A percentile compares a stretch with the other conserved stretches of the same genome.
phyloP scores from a whole-genome alignment of 2,329 filamentous ascomycete genomes.

The Diaporthe sp. region DNA sequence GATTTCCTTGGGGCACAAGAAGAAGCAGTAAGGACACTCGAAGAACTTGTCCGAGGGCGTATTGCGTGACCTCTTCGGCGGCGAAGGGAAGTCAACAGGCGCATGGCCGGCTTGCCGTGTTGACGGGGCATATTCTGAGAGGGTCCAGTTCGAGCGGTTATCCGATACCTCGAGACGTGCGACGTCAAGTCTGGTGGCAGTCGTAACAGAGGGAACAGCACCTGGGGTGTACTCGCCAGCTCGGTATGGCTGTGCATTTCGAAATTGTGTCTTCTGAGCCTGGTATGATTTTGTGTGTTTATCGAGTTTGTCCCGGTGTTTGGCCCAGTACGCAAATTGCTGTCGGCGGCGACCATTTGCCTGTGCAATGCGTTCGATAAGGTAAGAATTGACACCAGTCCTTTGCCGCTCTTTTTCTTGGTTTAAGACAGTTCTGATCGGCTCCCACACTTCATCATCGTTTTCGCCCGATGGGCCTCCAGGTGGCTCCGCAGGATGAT shows the following conservation, averaged over 20 bases:
- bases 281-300: constrained; percentile 7
- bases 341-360: constrained; percentile 22
- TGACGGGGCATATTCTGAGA: constrained; percentile 27
- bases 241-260: not conserved
- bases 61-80: not conserved
- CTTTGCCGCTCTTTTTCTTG: not conserved
- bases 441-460: constrained; percentile 22
- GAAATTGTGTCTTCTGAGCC: not conserved
- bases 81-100: not conserved
- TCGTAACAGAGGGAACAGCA: constrained; percentile 1
- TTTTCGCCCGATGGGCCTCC: not conserved
- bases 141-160: not conserved
- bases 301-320: constrained; percentile 15
- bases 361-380: constrained; percentile 12
- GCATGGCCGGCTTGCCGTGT: not conserved
- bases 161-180: not conserved
- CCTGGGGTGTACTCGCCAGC: not conserved
- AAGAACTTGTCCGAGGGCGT: not conserved
- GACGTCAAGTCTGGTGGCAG: constrained; percentile 2
- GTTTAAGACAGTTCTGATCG: not conserved
- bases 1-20: not conserved
- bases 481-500: not conserved
- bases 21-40: constrained; percentile 31
- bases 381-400: not conserved
- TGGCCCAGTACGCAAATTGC: constrained; percentile 30